These are phyloP conservation scores for Hygrophoropsis aurantiaca DNA, from an alignment of 768 basidiomycete genomes.

Conservation along the genomic window DNA sequence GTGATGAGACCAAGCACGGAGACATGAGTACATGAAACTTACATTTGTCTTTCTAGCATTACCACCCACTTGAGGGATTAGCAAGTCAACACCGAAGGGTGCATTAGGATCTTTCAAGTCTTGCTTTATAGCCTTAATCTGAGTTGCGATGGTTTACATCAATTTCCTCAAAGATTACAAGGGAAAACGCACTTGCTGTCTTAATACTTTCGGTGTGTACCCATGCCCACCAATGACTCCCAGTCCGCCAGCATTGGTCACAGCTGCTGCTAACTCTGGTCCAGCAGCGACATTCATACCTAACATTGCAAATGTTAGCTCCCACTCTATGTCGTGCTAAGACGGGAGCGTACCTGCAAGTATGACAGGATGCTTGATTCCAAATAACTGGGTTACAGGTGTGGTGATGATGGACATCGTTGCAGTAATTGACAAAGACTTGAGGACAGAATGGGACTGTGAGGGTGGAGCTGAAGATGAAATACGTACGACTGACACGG, in stretches of 20 bases:
- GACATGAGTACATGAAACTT: constrained; percentile 16
- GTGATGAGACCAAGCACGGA: constrained; percentile 1
- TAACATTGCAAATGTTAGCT: constrained; percentile 14
- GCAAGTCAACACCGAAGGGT: constrained; percentile 90
- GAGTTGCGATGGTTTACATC: constrained; percentile 7
- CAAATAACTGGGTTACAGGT: constrained; percentile 86
- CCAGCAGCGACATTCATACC: constrained; percentile 70
- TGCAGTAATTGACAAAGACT: neutral
- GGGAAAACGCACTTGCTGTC: constrained; percentile 58
- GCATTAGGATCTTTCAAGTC: constrained; percentile 70
- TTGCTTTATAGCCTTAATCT: constrained; percentile 76
- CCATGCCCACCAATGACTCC: constrained; percentile 92
- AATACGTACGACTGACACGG: neutral
- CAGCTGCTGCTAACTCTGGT: constrained; percentile 88
- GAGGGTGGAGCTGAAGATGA: too few relatives aligned
- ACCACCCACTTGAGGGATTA: constrained; percentile 85
- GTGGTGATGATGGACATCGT: constrained; percentile 69
- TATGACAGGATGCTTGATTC: constrained; percentile 84
- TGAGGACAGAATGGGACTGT: neutral
- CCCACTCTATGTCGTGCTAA: constrained; percentile 37
- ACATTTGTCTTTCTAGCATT: constrained; percentile 91
- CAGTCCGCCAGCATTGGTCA: constrained; percentile 90
- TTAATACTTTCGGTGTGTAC: constrained; percentile 79
- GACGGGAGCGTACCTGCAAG: constrained; percentile 59
- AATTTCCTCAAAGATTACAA: constrained; percentile 7